A percentile compares a stretch with the other conserved stretches of the same genome.
Evolutionary conservation across 257 asterid species (phyloP).

Genomic region (Solanum megistacrolobum): DNA sequence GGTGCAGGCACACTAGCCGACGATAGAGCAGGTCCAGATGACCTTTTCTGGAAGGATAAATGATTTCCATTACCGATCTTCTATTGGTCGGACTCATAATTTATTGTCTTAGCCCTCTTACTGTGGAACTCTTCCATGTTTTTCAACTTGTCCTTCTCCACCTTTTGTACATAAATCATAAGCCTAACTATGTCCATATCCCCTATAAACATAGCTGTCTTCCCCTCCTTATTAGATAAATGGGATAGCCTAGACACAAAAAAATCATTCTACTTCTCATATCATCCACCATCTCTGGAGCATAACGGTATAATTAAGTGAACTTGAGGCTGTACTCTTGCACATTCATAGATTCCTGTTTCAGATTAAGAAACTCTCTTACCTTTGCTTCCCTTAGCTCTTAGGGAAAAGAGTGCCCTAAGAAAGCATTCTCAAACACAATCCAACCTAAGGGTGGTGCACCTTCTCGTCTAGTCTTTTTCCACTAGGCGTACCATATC

Average conservation of each 20-base stretch:
- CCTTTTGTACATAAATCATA: not conserved
- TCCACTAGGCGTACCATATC: not conserved
- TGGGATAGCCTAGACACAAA: no score
- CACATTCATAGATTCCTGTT: no score
- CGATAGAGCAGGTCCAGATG: no score
- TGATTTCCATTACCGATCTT: no score
- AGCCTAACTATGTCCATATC: no score
- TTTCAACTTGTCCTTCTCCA: not conserved
- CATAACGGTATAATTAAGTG: not conserved
- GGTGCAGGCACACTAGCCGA: not conserved
- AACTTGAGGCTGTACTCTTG: not conserved
- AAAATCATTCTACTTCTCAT: not conserved
- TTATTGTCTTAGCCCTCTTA: not conserved
- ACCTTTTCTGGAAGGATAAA: not conserved
- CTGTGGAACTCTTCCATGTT: not conserved
- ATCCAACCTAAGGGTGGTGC: not conserved
- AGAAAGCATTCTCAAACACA: not conserved
- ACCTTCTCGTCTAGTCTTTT: not conserved
- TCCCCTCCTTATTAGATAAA: not conserved
- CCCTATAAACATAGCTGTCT: not conserved
- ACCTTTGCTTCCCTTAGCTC: not conserved
- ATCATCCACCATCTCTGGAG: no score
- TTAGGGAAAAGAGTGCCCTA: not conserved
- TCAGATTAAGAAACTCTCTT: not conserved
- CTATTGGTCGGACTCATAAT: no score